These are phyloP conservation scores for Thalassiosira ordinaria DNA, from an alignment of 352 stramenopile species.

Conservation along the genomic window DNA sequence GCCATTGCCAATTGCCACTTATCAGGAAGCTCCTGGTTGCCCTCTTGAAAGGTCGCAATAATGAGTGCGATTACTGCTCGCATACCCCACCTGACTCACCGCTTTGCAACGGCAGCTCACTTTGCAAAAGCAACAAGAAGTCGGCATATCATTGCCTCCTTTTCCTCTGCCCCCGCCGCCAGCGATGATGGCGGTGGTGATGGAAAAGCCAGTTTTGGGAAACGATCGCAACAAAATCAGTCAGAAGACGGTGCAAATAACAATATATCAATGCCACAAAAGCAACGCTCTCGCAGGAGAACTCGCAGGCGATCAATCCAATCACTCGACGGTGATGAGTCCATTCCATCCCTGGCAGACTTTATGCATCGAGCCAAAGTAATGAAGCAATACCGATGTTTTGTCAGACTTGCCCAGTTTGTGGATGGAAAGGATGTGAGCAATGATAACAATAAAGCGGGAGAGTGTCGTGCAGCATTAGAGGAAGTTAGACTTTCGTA, in stretches of 20 bases:
- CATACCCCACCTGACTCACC: too few relatives aligned
- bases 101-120: too few relatives aligned
- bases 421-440: slow-evolving; percentile 50
- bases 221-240: background rate
- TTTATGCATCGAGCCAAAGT: slow-evolving; percentile 75
- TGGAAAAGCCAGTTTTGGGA: background rate
- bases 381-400: slow-evolving; percentile 69
- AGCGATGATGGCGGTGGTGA: background rate
- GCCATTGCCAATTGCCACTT: too few relatives aligned
- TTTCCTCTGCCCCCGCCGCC: background rate
- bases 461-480: slow-evolving; percentile 49
- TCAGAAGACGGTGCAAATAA: background rate
- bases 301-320: slow-evolving; percentile 12
- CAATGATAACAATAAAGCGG: slow-evolving; percentile 15
- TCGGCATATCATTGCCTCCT: background rate
- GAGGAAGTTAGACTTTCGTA: slow-evolving; percentile 68
- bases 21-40: too few relatives aligned
- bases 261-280: background rate
- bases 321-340: background rate
- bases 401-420: slow-evolving; percentile 58
- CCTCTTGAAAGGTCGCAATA: too few relatives aligned
- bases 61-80: too few relatives aligned
- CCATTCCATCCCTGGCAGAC: slow-evolving; percentile 70
- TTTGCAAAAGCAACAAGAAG: too few relatives aligned
- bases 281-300: slow-evolving; percentile 6